Percentiles rank a stretch among this genome's conserved stretches.
Evolutionary conservation across 306 rosid species (phyloP).

Genomic region (Ormosia emarginata): DNA sequence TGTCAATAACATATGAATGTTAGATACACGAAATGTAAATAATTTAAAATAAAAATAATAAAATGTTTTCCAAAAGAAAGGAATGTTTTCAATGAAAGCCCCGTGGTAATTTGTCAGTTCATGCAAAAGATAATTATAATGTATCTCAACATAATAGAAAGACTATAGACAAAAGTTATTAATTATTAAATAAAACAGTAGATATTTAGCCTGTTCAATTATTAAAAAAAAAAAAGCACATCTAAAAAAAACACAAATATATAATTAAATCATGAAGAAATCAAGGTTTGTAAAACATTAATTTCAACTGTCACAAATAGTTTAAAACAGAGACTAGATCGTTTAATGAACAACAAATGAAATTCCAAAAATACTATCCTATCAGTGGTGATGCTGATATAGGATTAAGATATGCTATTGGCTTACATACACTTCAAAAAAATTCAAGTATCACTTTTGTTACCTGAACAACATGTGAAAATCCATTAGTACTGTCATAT

Average conservation of each 20-base stretch:
- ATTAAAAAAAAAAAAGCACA: background rate
- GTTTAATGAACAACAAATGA: background rate
- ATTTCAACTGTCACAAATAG: background rate
- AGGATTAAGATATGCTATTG: background rate
- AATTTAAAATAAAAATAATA: background rate
- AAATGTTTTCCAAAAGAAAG: background rate
- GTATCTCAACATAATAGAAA: background rate
- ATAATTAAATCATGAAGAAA: background rate
- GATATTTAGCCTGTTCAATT: background rate
- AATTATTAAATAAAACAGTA: background rate
- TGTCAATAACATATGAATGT: conserved; percentile 31
- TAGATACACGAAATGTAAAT: background rate
- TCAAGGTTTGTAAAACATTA: background rate
- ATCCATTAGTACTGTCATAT: background rate
- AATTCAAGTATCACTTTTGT: background rate
- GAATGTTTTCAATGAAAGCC: background rate
- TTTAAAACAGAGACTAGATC: background rate
- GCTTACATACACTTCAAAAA: background rate
- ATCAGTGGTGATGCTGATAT: too few species aligned
- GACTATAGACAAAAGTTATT: background rate
- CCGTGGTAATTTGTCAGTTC: background rate
- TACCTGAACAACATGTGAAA: background rate
- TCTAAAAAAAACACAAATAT: background rate
- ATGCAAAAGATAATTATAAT: background rate
- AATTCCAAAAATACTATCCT: background rate